These are phyloP conservation scores for Teunomyces atbi DNA, from an alignment of 805 yeast genomes.

Conservation along the genomic window DNA sequence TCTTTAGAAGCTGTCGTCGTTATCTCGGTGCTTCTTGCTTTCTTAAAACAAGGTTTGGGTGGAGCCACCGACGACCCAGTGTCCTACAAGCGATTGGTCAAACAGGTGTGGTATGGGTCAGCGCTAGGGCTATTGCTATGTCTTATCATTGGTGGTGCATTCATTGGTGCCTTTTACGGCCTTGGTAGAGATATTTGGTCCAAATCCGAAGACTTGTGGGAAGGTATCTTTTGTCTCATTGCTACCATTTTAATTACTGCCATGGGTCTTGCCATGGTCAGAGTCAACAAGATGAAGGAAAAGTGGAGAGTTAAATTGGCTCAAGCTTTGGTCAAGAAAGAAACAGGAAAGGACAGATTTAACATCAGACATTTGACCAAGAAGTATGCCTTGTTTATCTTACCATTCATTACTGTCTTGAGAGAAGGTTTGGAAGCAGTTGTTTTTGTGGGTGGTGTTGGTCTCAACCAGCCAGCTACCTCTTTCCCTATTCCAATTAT, in stretches of 20 bases:
- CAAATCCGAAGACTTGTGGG: slow-evolving; percentile 90
- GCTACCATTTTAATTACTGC: slow-evolving; percentile 85
- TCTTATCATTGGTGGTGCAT: slow-evolving; percentile 84
- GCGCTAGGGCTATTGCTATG: slow-evolving; percentile 71
- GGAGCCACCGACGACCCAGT: slow-evolving; percentile 43
- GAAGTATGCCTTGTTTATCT: slow-evolving; percentile 24
- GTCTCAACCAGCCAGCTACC: slow-evolving; percentile 45
- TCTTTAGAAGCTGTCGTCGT: slow-evolving; percentile 89
- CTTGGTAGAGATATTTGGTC: slow-evolving; percentile 83
- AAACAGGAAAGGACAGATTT: slow-evolving; percentile 46
- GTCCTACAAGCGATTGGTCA: slow-evolving; percentile 59
- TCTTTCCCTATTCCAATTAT: slow-evolving; percentile 94
- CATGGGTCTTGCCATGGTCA: slow-evolving; percentile 96
- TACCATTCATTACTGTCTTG: slow-evolving; percentile 25
- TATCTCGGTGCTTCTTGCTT: slow-evolving; percentile 87
- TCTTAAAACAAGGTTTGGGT: slow-evolving; percentile 86
- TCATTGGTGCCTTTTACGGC: slow-evolving; percentile 89
- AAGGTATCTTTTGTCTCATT: slow-evolving; percentile 88
- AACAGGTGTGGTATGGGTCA: slow-evolving; percentile 89
- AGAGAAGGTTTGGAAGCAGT: slow-evolving; percentile 37
- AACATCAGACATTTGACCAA: slow-evolving; percentile 32
- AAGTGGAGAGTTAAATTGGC: slow-evolving; percentile 98
- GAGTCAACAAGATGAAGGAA: slow-evolving; percentile 93
- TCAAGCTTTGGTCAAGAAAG: slow-evolving; percentile 62
- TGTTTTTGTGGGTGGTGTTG: slow-evolving; percentile 47